A percentile compares a stretch with the other conserved stretches of the same genome.
These are phyloP conservation scores for Colletotrichum cordylinicola DNA, from an alignment of 2,329 filamentous ascomycete genomes.

Conservation along the genomic window DNA sequence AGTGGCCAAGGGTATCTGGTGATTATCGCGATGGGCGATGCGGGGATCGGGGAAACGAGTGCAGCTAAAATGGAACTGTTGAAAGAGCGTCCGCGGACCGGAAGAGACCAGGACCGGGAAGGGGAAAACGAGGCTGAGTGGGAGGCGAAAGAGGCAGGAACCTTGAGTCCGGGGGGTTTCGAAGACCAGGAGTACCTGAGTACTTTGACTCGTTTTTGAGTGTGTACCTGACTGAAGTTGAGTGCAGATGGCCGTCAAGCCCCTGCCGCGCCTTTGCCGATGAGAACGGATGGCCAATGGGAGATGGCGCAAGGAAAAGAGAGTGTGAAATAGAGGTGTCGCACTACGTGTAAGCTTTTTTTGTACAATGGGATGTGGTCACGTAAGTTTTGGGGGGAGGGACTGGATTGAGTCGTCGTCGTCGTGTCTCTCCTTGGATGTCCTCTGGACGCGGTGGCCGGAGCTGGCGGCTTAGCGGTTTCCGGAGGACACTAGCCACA, in stretches of 20 bases:
- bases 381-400: not conserved
- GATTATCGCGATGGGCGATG: not conserved
- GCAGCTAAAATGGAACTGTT: not conserved
- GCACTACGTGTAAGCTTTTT: slow-evolving; percentile 1
- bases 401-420: not conserved
- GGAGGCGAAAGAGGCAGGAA: slow-evolving; percentile 6
- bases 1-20: not conserved
- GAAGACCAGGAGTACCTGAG: not conserved
- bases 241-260: not conserved
- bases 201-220: not conserved
- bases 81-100: not conserved
- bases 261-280: not conserved
- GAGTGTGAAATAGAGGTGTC: not conserved
- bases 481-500: not conserved
- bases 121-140: slow-evolving; percentile 11
- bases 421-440: not conserved
- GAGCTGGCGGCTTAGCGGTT: not conserved
- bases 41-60: not conserved
- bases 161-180: not conserved
- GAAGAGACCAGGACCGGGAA: slow-evolving; percentile 1
- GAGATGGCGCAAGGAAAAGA: not conserved
- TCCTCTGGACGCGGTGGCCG: not conserved
- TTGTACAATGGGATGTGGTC: not conserved
- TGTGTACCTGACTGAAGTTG: slow-evolving; percentile 11
- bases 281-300: not conserved